Evolutionary conservation across 2,329 filamentous ascomycete species (phyloP), one percentile per base, ranked within the genome.

Genomic region (Xylariaceae sp.): DNA sequence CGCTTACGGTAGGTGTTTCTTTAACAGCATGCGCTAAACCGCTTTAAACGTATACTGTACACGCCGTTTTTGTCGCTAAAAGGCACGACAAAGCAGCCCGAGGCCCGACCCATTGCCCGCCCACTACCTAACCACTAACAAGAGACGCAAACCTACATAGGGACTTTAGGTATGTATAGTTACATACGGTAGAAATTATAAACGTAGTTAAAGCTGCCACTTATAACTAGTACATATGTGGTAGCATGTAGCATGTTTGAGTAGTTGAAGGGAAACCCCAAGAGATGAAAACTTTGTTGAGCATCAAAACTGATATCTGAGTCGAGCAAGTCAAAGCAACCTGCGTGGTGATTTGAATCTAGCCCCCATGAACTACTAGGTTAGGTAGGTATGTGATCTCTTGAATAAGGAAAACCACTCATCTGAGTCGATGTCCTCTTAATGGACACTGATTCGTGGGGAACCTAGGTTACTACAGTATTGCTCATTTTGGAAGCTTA

Each of bases 401-500:
- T 45, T 60, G 45, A 52, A 61, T 53, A 51, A 50, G 54, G 59
- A 56, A 56, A 54, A 37, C 46, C 58, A 41, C 48, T 54, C 50
- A 47, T 50, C 43, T 44, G 32, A 50, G 43, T 50, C 9, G 18
- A 19, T 21, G 37, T 55, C 44, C 41, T 45, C 54, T 56, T 57
- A 60, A 57, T 56, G 49, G 57, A 57, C 50, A 51, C 48, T 59
- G 37, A 60, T 50, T 53, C 48, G 32, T 41, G 23, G 23, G 44
- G 21, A 26, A 44, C 43, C 42, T 53, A 40, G 41, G 44, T 48
- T 40, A 40, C 46, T 49, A n/a, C n/a, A n/a, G n/a, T n/a, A 49
- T 48, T 59, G 44, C 52, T 64, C 49, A 61, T 65, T 58, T 61
- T 62, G 61, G 64, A 65, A 55, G 52, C 46, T 26, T 26, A 26